These are phyloP conservation scores for Suillus cothurnatus DNA, from an alignment of 768 basidiomycete species.

Conservation along the genomic window DNA sequence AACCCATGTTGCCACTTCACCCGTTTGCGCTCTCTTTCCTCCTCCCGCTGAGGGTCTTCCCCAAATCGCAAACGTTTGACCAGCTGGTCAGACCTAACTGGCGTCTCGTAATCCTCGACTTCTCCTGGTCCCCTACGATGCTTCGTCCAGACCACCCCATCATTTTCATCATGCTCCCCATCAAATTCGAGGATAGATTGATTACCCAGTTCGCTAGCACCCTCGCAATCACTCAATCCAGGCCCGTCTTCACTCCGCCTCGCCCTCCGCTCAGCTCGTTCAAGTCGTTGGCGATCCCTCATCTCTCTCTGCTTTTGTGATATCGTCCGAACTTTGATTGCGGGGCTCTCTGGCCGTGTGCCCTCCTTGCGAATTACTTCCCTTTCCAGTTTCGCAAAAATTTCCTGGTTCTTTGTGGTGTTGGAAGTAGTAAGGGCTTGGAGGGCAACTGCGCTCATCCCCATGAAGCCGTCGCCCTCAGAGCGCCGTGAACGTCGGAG, in stretches of 20 bases:
- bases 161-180: constrained; percentile 28
- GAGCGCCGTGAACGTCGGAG: constrained; percentile 44
- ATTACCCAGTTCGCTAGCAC: constrained; percentile 20
- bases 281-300: constrained; percentile 51
- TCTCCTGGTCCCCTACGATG: constrained; percentile 77
- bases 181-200: constrained; percentile 7
- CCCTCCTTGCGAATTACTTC: constrained; percentile 74
- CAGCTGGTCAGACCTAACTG: constrained; percentile 45
- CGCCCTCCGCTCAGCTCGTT: constrained; percentile 65
- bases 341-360: constrained; percentile 74
- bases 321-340: constrained; percentile 70
- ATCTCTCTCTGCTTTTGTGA: constrained; percentile 70
- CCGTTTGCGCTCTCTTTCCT: constrained; percentile 44
- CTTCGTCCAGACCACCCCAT: constrained; percentile 26
- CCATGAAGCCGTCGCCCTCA: constrained; percentile 51
- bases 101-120: constrained; percentile 78
- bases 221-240: constrained; percentile 31
- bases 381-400: constrained; percentile 61
- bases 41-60: constrained; percentile 34
- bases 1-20: constrained; percentile 82
- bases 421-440: constrained; percentile 73
- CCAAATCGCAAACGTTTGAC: constrained; percentile 43
- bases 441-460: constrained; percentile 70
- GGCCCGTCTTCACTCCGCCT: constrained; percentile 41
- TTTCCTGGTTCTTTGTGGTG: constrained; percentile 72